Evolutionary conservation across 129 eudicot species (phyloP), one percentile per base, ranked within the genome.

Genomic region (Flaveria robusta): DNA sequence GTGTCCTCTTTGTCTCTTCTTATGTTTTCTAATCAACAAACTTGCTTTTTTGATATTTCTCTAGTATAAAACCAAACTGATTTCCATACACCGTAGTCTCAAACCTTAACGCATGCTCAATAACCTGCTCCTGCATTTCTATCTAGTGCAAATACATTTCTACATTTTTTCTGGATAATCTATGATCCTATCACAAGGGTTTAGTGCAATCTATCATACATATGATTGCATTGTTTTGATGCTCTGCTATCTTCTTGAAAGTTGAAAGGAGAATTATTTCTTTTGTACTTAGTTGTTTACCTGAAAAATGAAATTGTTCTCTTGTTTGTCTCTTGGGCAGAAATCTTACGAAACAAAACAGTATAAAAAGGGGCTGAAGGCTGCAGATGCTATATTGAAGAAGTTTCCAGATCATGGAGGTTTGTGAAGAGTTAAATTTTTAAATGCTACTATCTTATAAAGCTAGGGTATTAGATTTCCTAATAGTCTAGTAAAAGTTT

Each of bases 371-470:
- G 99, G 99, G 56, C 81, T 93, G 58, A 93, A 90, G 86, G 98
- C 98, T 75, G 98, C 98, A 66, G 98, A 93, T 81, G 50, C 96
- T 54, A 93, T 93, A 76, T 81, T 93, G 74, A 93, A 88, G 85
- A 93, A 93, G 85, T 93, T 87, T 75, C 97, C 99, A 72, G 85
- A 94, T 51, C 99, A 94, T 89, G 99, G 99, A 91, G 99, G 99
- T 94, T 81, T 58, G 89, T 60, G 16, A 50, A 75, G 26, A 18
- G 19, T 39, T 58, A 23, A 15, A 3, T 55, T 34, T 11, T 68
- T 5, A 29, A n/a, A 56, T 50, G 27, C 58, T 27, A 6, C 39
- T 47, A 64, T 49, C 22, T 51, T 50, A 51, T 34, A 34, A 34
- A 34, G 49, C 37, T 59, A 62, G 14, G 63, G 23, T 75, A 46